Evolutionary conservation across 2,329 filamentous ascomycete genomes (phyloP).

Genomic region (Calonectria naviculata): DNA sequence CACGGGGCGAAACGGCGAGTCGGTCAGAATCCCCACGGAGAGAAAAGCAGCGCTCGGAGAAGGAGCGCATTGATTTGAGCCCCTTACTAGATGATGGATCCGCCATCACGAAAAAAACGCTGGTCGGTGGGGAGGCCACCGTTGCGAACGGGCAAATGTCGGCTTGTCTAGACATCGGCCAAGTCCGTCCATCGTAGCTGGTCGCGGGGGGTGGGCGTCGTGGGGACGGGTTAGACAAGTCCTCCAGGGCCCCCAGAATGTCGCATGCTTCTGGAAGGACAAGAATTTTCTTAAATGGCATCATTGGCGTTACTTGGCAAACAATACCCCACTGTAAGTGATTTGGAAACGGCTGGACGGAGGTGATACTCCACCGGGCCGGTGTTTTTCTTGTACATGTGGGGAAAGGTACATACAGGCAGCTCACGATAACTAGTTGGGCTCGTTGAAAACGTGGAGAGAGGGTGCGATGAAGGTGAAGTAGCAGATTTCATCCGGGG

Average conservation of each 20-base stretch:
- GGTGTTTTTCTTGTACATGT: constrained; percentile 42
- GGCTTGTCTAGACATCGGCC: constrained; percentile 38
- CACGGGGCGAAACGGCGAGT: constrained; percentile 28
- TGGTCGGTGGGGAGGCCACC: constrained; percentile 28
- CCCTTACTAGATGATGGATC: constrained; percentile 33
- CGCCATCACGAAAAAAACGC: constrained; percentile 33
- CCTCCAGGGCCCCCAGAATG: constrained; percentile 30
- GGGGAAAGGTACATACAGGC: constrained; percentile 43
- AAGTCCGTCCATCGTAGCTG: constrained; percentile 40
- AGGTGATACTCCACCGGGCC: constrained; percentile 40
- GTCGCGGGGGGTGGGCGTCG: constrained; percentile 20
- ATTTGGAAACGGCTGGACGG: constrained; percentile 29
- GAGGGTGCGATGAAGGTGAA: constrained; percentile 6
- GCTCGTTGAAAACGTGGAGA: not conserved
- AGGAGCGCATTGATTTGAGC: constrained; percentile 30
- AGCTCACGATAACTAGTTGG: not conserved
- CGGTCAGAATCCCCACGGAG: constrained; percentile 32
- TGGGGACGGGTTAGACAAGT: constrained; percentile 35
- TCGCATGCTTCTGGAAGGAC: constrained; percentile 45
- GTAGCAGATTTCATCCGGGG: constrained; percentile 31
- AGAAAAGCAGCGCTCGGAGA: constrained; percentile 27
- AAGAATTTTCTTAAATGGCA: constrained; percentile 39
- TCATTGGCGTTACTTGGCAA: constrained; percentile 29
- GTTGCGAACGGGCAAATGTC: constrained; percentile 40
- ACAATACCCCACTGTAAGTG: constrained; percentile 18